Evolutionary conservation across 352 stramenopile genomes (phyloP).

Genomic region (Pythium volutum): DNA sequence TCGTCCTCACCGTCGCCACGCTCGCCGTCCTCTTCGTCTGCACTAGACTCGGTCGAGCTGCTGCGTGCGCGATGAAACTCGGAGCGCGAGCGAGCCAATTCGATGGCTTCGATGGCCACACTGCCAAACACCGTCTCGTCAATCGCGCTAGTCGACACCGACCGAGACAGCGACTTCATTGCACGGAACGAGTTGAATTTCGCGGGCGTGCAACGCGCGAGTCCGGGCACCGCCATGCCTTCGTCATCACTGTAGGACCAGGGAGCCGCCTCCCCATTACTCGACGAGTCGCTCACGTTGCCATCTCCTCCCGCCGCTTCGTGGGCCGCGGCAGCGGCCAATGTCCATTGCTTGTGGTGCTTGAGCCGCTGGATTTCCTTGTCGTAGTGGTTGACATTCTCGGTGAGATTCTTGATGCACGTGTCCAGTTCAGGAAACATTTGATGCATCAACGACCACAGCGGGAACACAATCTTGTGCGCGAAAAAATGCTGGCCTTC

Average conservation of each 20-base stretch:
- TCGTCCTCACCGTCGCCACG: conserved; percentile 17
- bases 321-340: conserved; percentile 7
- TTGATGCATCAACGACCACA: conserved; percentile 72
- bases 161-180: conserved; percentile 20
- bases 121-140: conserved; percentile 13
- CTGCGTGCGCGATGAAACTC: conserved; percentile 17
- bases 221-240: conserved; percentile 68
- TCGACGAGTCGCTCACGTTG: conserved; percentile 12
- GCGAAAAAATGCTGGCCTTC: conserved; percentile 85
- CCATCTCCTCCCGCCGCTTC: conserved; percentile 11
- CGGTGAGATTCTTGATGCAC: conserved; percentile 61
- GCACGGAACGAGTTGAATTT: conserved; percentile 85
- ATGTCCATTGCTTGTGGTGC: conserved; percentile 19
- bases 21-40: conserved; percentile 9
- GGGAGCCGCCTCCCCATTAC: neutral
- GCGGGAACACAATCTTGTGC: conserved; percentile 75
- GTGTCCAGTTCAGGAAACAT: conserved; percentile 74
- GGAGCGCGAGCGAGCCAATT: conserved; percentile 12
- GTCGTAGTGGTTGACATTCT: conserved; percentile 84
- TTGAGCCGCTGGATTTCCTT: conserved; percentile 70
- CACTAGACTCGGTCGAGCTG: conserved; percentile 20
- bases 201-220: conserved; percentile 67
- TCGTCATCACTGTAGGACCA: conserved; percentile 44
- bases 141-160: conserved; percentile 13
- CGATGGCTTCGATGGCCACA: conserved; percentile 19